Conservation (phyloP, 768 basidiomycete species). For the Cystofilobasidium ferigula region DNA sequence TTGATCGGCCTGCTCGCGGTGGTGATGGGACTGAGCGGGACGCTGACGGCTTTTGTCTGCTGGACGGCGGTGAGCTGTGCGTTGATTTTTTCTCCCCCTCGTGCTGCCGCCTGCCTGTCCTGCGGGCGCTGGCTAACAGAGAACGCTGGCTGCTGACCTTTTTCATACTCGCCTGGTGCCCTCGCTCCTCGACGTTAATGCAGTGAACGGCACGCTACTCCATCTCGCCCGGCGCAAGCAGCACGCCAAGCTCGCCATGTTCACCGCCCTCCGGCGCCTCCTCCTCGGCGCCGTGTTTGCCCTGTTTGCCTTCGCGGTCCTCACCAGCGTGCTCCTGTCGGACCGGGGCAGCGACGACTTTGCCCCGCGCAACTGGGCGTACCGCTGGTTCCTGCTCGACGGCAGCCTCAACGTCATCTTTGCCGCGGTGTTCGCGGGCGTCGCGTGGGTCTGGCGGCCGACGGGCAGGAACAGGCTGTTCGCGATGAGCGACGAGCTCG, state of each 20-base stretch:
- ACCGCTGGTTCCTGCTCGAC: constrained; percentile 92
- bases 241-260: constrained; percentile 30
- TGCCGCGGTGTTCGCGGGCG: constrained; percentile 62
- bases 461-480: constrained; percentile 50
- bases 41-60: constrained; percentile 85
- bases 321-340: no score
- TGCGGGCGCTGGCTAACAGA: not conserved
- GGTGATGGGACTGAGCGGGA: constrained; percentile 87
- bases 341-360: constrained; percentile 88
- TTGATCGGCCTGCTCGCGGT: constrained; percentile 73
- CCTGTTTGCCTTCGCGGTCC: constrained; percentile 76
- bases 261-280: constrained; percentile 57
- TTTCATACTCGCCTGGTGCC: no score
- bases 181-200: not conserved
- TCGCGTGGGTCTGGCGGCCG: constrained; percentile 88
- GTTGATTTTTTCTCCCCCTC: not conserved
- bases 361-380: constrained; percentile 48
- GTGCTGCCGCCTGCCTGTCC: constrained; percentile 1
- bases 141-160: not conserved
- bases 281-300: constrained; percentile 85
- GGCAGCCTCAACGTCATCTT: constrained; percentile 88
- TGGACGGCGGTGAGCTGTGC: constrained; percentile 67
- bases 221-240: constrained; percentile 71
- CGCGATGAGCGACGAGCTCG: constrained; percentile 91
- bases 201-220: constrained; percentile 61